Evolutionary conservation across 2,329 filamentous ascomycete species (phyloP), one percentile per base, ranked within the genome.

Genomic region (Botrytis sinoallii): DNA sequence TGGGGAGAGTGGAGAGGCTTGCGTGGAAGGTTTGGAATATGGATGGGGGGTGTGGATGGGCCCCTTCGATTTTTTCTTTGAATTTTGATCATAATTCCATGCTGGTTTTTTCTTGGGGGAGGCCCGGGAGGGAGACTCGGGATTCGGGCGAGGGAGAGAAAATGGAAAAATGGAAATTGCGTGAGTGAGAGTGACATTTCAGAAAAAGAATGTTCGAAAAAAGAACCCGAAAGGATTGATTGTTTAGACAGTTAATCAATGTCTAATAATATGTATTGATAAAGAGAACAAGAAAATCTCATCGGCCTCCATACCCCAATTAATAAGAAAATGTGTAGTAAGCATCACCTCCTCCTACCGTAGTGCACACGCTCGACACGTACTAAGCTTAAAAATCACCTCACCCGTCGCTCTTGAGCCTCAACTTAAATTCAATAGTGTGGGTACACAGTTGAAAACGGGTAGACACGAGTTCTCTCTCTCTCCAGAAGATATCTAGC

Each of bases 1-100:
- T 55, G 32, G 46, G 65, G 65, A 52, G 44, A 66, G 64, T 66
- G 64, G 64, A 52, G 29, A 66, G 64, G 64, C 64, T 66, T 66
- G 64, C 64, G 64, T 66, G 64, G 64, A 66, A 48, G 64, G 44
- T 48, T 66, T 66, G 32, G 32, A 66, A 55, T 55, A 29, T 55
- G 25, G 48, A 55, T 44, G 25, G 48, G 48, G 48, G 25, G 48
- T 63, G 35, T 9, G 25, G 16, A n/a, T 42, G 38, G 38, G 60
- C 60, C 60, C 38, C 25, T 64, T 64, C 25, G n/a, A 64, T 29
- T 55, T 29, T 29, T 14, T 52, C 1, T n/a, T 12, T 48, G 46
- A 25, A 52, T 52, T 52, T 29, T 29, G 12, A 55, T 55, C 8
- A 6, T 29, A 18, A 29, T 60, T 40, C 35, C 38, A n/a, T 14